phyloP scores from a whole-genome alignment of 768 basidiomycete species.

The Leucosporidium yakuticum region DNA sequence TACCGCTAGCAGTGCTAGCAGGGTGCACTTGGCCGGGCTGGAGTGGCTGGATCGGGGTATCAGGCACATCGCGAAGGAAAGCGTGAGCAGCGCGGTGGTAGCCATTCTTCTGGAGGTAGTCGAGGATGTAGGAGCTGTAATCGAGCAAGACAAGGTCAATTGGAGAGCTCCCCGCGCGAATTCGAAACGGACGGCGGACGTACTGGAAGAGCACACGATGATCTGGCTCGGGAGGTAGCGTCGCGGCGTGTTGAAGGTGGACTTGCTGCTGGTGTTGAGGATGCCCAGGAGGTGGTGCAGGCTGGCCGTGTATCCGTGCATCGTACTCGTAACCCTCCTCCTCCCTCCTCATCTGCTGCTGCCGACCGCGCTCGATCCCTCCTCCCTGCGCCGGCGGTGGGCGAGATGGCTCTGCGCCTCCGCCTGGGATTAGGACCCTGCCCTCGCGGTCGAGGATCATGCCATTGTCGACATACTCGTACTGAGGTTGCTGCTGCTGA shows the following conservation, averaged over 20 bases:
- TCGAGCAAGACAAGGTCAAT: neutral
- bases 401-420: too few species aligned
- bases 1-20: neutral
- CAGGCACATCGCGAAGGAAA: constrained; percentile 27
- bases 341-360: neutral
- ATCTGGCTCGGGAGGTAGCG: neutral
- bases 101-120: constrained; percentile 33
- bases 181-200: neutral
- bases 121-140: constrained; percentile 35
- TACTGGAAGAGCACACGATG: constrained; percentile 2
- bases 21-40: constrained; percentile 3
- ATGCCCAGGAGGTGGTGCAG: too few species aligned
- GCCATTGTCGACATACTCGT: too few species aligned
- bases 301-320: neutral
- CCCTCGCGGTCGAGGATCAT: too few species aligned
- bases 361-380: neutral
- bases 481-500: too few species aligned
- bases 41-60: constrained; percentile 4
- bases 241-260: neutral
- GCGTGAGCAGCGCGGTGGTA: constrained; percentile 29
- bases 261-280: neutral
- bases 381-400: too few species aligned
- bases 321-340: neutral
- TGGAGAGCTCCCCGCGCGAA: neutral
- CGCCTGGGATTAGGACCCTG: too few species aligned